Evolutionary conservation across 768 basidiomycete genomes (phyloP).

Genomic region (Suillus brevipes): DNA sequence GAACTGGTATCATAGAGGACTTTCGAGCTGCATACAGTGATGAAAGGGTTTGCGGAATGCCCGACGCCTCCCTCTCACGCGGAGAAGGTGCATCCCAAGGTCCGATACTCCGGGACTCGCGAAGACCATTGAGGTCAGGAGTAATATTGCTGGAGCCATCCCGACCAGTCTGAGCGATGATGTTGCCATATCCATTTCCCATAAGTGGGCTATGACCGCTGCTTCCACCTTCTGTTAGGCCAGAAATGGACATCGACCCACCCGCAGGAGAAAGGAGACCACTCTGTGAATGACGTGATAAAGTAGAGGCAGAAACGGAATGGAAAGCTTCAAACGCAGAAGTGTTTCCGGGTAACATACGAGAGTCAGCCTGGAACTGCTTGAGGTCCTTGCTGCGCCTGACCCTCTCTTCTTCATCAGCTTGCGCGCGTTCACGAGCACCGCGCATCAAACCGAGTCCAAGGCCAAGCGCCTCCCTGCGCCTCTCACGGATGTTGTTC

Average conservation of each 20-base stretch:
- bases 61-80: slow-evolving; percentile 29
- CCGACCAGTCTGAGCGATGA: slow-evolving; percentile 29
- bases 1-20: slow-evolving; percentile 18
- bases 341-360: slow-evolving; percentile 41
- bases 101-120: slow-evolving; percentile 24
- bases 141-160: slow-evolving; percentile 20
- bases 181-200: slow-evolving; percentile 24
- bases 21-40: slow-evolving; percentile 32
- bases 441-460: slow-evolving; percentile 44
- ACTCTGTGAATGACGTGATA: slow-evolving; percentile 28
- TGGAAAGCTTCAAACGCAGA: slow-evolving; percentile 80
- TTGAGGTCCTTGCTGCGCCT: slow-evolving; percentile 57
- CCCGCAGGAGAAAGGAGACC: slow-evolving; percentile 23
- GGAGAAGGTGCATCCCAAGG: slow-evolving; percentile 36
- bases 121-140: slow-evolving; percentile 8
- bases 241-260: slow-evolving; percentile 11
- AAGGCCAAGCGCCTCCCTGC: slow-evolving; percentile 43
- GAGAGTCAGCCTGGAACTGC: slow-evolving; percentile 37
- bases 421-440: slow-evolving; percentile 61
- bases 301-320: slow-evolving; percentile 41
- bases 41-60: slow-evolving; percentile 23
- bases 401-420: slow-evolving; percentile 54
- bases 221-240: slow-evolving; percentile 18
- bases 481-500: slow-evolving; percentile 43
- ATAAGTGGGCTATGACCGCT: slow-evolving; percentile 22